phyloP scores from a whole-genome alignment of 768 basidiomycete genomes.

The Podaxis pistillaris region DNA sequence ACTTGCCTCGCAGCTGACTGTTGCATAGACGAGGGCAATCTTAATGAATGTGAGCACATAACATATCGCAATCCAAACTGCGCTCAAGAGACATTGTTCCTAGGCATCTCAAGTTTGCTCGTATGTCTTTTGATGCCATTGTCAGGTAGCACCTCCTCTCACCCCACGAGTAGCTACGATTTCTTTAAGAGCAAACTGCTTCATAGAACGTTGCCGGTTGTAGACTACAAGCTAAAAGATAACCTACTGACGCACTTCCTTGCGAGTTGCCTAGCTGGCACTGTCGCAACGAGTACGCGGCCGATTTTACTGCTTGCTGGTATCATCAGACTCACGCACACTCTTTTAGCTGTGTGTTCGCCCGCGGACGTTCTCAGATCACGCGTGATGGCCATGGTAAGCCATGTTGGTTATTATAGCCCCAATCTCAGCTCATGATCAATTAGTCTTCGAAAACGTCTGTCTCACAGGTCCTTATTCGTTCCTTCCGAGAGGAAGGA shows the following conservation, averaged over 20 bases:
- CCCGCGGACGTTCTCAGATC: constrained; percentile 78
- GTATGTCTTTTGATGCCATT: constrained; percentile 43
- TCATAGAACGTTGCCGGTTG: constrained; percentile 47
- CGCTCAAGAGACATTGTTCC: not conserved
- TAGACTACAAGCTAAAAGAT: constrained; percentile 63
- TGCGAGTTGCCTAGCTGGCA: constrained; percentile 68
- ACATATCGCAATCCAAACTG: constrained; percentile 10
- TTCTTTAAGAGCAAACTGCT: constrained; percentile 66
- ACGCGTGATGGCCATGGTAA: constrained; percentile 73
- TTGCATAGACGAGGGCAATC: constrained; percentile 45
- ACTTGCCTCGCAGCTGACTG: constrained; percentile 12
- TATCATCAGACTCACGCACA: constrained; percentile 11
- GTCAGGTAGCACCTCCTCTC: not conserved
- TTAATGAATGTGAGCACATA: constrained; percentile 67
- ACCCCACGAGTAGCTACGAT: constrained; percentile 55
- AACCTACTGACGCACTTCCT: constrained; percentile 64
- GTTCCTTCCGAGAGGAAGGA: constrained; percentile 71
- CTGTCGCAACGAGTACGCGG: constrained; percentile 71
- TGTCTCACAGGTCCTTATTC: constrained; percentile 50
- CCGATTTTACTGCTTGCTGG: not conserved
- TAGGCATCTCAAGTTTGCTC: constrained; percentile 83
- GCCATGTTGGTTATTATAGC: constrained; percentile 22
- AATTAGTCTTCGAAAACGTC: constrained; percentile 49
- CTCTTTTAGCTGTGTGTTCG: constrained; percentile 63
- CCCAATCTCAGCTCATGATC: constrained; percentile 8